Evolutionary conservation across 2,329 filamentous ascomycete genomes (phyloP), one percentile per base, ranked within the genome.

Genomic region (Ceratocystis papillata): DNA sequence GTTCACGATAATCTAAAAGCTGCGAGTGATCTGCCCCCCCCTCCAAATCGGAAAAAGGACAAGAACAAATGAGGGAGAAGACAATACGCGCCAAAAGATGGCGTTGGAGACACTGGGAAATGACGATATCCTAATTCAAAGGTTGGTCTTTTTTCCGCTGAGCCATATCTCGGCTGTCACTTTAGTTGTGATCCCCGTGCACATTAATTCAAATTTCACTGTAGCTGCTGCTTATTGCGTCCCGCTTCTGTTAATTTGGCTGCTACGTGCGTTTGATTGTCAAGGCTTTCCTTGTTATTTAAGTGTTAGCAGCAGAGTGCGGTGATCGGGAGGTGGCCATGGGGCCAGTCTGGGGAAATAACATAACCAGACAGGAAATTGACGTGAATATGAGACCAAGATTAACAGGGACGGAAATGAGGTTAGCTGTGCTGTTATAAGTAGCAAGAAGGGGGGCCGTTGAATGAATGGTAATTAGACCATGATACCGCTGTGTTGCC

Each of bases 171-270:
- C 53, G 53, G 53, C 28, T 57, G 53, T 33, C 53, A 57, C 53
- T 57, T 57, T 57, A 57, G 53, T 57, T 33, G 28, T 30, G 53
- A n/a, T 57, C 53, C 25, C 53, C 53, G 53, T 57, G 53, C 53
- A 57, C 28, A 33, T 33, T 57, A 17, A 17, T 33, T 33, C 53
- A 33, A 57, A 57, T 57, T 57, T 57, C 53, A 33, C 12, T 15
- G 53, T 37, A 37, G 33, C 33, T 37, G 33, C n/a, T 50, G n/a
- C 20, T 22, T 25, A 8, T 25, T 30, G 30, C 30, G 30, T 30
- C 30, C 30, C 48, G 48, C 20, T 53, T 37, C 20, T 25, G 48
- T 53, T 53, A 53, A 53, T 53, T 25, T 22, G 48, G 48, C 48
- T 12, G 7, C 20, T 53, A 20, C 20, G 25, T 53, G 20, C 7